Percentiles rank a stretch among this genome's conserved stretches.
Evolutionary conservation across 2,329 filamentous ascomycete genomes (phyloP).

Genomic region (Aspergillus arachidicola): DNA sequence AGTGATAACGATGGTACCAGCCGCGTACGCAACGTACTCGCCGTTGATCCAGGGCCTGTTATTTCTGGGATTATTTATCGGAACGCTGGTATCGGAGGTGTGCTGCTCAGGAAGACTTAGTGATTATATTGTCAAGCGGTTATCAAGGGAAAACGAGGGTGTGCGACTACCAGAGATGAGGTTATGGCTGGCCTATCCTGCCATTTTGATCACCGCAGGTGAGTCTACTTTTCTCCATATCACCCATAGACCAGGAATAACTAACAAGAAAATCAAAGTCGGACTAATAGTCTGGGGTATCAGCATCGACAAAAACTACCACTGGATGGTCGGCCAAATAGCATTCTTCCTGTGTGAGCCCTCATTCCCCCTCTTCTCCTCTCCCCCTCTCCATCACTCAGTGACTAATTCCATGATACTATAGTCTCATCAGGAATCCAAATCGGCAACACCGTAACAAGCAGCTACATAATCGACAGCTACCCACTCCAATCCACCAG

Average conservation of each 20-base stretch:
- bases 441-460: conserved; percentile 58
- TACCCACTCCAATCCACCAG: conserved; percentile 60
- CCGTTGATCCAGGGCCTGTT: conserved; percentile 57
- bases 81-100: conserved; percentile 55
- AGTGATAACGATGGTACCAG: conserved; percentile 56
- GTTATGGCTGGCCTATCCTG: conserved; percentile 59
- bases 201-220: conserved; percentile 49
- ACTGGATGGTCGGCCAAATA: conserved; percentile 61
- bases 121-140: conserved; percentile 52
- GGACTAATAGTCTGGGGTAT: conserved; percentile 60
- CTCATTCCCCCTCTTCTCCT: neutral
- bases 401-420: neutral
- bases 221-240: conserved; percentile 8
- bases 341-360: conserved; percentile 57
- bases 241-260: neutral
- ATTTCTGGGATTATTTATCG: conserved; percentile 57
- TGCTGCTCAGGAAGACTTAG: conserved; percentile 57
- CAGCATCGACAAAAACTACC: conserved; percentile 55
- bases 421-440: conserved; percentile 58
- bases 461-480: conserved; percentile 58
- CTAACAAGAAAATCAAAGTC: conserved; percentile 24
- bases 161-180: conserved; percentile 57
- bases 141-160: conserved; percentile 49
- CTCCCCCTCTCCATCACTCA: neutral
- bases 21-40: conserved; percentile 53